phyloP scores from a whole-genome alignment of 2,329 filamentous ascomycete species.

The Fusarium verticillioides region DNA sequence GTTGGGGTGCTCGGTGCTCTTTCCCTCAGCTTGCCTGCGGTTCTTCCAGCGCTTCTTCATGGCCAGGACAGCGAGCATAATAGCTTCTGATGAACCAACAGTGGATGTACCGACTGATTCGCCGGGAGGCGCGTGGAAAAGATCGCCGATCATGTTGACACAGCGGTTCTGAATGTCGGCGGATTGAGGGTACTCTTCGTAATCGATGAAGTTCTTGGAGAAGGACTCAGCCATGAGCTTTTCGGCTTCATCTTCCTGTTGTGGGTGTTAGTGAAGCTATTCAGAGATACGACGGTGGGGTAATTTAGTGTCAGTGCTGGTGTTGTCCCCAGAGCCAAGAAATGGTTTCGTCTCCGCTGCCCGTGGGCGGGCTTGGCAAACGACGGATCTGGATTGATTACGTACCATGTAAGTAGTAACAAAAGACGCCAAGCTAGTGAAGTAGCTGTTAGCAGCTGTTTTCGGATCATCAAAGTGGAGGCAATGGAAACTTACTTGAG shows the following conservation, averaged over 20 bases:
- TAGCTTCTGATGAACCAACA: slow-evolving; percentile 89
- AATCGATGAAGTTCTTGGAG: slow-evolving; percentile 95
- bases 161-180: slow-evolving; percentile 93
- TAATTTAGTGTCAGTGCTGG: slow-evolving; percentile 5
- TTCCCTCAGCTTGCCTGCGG: slow-evolving; percentile 83
- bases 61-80: slow-evolving; percentile 83
- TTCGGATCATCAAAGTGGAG: neutral
- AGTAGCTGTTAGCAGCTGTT: slow-evolving; percentile 8
- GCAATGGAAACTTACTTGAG: slow-evolving; percentile 68
- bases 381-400: slow-evolving; percentile 12
- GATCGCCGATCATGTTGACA: slow-evolving; percentile 87
- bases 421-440: slow-evolving; percentile 82
- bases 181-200: slow-evolving; percentile 84
- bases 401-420: slow-evolving; percentile 95
- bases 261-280: slow-evolving; percentile 32
- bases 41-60: slow-evolving; percentile 98
- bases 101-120: slow-evolving; percentile 87
- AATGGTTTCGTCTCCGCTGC: slow-evolving; percentile 10
- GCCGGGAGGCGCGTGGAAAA: slow-evolving; percentile 82
- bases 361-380: slow-evolving; percentile 16
- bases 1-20: slow-evolving; percentile 84
- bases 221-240: slow-evolving; percentile 95
- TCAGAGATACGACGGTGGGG: slow-evolving; percentile 8
- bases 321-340: slow-evolving; percentile 28
- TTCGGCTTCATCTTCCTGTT: slow-evolving; percentile 89